phyloP scores from a whole-genome alignment of 768 basidiomycete genomes.

The Xerocomellus dryophilus region DNA sequence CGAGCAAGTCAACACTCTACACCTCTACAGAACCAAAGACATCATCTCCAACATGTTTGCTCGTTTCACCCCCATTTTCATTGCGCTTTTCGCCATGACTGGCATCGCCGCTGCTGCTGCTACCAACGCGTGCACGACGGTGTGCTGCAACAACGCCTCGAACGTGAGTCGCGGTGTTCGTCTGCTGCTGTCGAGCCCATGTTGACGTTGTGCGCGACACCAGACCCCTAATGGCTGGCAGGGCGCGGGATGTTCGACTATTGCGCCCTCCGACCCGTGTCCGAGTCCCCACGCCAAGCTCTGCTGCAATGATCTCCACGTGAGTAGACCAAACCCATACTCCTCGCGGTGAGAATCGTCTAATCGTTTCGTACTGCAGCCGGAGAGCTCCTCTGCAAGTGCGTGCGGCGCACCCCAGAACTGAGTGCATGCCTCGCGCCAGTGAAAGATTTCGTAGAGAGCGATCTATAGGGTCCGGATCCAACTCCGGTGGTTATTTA shows the following conservation, averaged over 20 bases:
- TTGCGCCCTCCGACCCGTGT: neutral
- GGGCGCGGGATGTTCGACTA: neutral
- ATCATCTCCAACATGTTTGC: neutral
- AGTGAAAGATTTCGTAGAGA: no score
- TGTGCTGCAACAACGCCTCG: neutral
- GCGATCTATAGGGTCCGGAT: no score
- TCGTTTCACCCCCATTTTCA: neutral
- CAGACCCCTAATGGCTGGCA: conserved; percentile 3
- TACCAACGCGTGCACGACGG: neutral
- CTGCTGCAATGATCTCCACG: neutral
- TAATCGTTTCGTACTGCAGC: no score
- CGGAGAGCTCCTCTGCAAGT: no score
- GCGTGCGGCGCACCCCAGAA: no score
- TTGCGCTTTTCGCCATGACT: neutral
- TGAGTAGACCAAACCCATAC: no score
- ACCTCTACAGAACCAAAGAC: no score
- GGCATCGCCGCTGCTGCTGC: neutral
- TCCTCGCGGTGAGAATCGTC: no score
- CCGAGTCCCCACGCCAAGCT: neutral
- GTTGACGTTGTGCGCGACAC: neutral
- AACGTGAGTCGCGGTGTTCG: neutral
- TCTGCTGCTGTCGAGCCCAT: neutral
- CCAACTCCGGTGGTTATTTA: no score
- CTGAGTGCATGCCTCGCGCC: no score
- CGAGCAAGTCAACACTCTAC: no score